Evolutionary conservation across 2,329 filamentous ascomycete species (phyloP), one percentile per base, ranked within the genome.

Genomic region (Byssochlamys sp.): DNA sequence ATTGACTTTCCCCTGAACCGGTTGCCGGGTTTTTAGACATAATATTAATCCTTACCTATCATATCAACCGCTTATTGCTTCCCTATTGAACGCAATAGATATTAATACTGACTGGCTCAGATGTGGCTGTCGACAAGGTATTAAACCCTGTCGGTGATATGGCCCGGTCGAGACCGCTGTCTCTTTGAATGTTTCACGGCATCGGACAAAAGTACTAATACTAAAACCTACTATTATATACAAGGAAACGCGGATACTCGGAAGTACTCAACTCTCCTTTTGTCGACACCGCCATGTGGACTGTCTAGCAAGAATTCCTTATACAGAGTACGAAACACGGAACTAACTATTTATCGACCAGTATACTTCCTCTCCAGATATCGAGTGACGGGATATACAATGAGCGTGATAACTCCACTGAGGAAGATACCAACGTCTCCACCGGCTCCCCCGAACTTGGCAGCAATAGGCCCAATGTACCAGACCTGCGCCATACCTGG

Each of bases 401-500:
- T 26, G 1, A 48, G 2, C 25, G 60, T 57, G 9, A 55, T 54
- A 14, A 56, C 59, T 10, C 61, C 26, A 19, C 57, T 57, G 19
- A 61, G 24, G 24, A 62, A 58, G 50, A 61, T 56, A 10, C 62
- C 61, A 4, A 64, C 61, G 50, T 64, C 62, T 6, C 61, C 62
- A 19, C 62, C 62, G 29, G 52, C 52, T 1, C 60, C 54, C n/a
- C 62, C 62, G 33, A 63, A 61, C 28, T 19, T 50, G 49, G 58
- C 62, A 11, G 62, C 62, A 14, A 55, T 53, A 2, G 62, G 62
- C 2, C 56, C 61, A 2, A 59, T 57, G 2, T 59, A 65, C 63
- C 63, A 65, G 25, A 61, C 63, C 56, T 65, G 63, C 24, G 35
- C 53, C 63, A 65, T 65, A 19, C 63, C 63, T 7, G 63, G 28